Base-by-base conservation (phyloP, 2,329 filamentous ascomycete genomes). In the Penicillium italicum region DNA sequence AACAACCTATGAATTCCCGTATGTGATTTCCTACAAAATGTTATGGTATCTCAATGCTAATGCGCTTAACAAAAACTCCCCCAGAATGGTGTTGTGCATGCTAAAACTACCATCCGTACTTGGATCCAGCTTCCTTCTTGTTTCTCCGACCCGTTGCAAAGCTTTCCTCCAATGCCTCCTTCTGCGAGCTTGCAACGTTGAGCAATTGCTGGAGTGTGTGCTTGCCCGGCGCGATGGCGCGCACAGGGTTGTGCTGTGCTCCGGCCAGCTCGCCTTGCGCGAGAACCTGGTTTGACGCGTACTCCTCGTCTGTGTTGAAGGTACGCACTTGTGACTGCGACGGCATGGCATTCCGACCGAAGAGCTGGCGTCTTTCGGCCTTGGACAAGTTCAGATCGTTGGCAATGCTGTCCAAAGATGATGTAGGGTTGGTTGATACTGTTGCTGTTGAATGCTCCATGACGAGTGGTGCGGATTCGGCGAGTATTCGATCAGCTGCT, bases 261-360 rank as follows among this genome's bases (percentile, higher is more conserved):
- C 73, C 71, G 8, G 74, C 74, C 38, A 75, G 62, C 54, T 76
- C 74, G 8, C 67, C 67, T 71, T 67, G 85, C 78, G 68, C 89
- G 87, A 95, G 70, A 62, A 81, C 80, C 75, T 96, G 89, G 72
- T 97, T 97, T 66, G 89, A 85, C 24, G 82, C 83, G 72, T 97
- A 97, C 76, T 97, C 92, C 55, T 80, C 77, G 70, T 95, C 91
- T 62, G 91, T 92, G 75, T 96, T 90, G 81, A 97, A 96, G 67
- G 88, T 91, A 60, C 92, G 82, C 36, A 96, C 82, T 41, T 83
- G 86, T n/a, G 83, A 79, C 3, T 79, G 79, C n/a, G 82, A 77
- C 8, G 77, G 61, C 52, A 73, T 74, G 33, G 72, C 62, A 62
- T 72, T 66, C 31, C 92, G 88, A 1, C 93, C 93, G 69, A 97